phyloP scores from a whole-genome alignment of 2,329 filamentous ascomycete species.

The Epichloe hybrida region DNA sequence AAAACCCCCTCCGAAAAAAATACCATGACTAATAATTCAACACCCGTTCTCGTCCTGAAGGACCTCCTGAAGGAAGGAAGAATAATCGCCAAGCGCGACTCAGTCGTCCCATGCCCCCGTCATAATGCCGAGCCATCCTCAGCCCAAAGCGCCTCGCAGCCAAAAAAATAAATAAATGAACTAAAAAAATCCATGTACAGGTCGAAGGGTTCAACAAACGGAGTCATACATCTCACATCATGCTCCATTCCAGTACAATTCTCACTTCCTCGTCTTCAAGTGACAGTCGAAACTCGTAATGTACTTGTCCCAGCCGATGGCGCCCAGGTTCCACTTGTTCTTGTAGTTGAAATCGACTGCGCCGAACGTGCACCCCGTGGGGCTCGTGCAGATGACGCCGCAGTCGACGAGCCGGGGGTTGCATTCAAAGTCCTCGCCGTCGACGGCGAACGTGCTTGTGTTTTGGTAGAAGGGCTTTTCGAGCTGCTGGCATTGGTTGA shows the following conservation, averaged over 20 bases:
- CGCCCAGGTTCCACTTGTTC: slow-evolving; percentile 33
- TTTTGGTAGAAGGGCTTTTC: slow-evolving; percentile 25
- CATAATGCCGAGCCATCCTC: slow-evolving; percentile 1
- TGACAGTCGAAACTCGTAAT: slow-evolving; percentile 23
- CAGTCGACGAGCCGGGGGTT: slow-evolving; percentile 28
- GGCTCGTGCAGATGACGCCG: slow-evolving; percentile 31
- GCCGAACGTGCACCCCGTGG: slow-evolving; percentile 39
- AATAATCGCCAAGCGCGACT: too few relatives aligned
- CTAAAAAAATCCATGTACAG: neutral
- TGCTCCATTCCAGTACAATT: neutral
- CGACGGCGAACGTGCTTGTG: slow-evolving; percentile 35
- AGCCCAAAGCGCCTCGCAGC: neutral
- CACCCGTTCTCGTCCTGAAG: neutral
- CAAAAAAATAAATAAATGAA: too few relatives aligned
- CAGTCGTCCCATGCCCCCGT: too few relatives aligned
- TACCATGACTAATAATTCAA: too few relatives aligned
- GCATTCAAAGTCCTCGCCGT: slow-evolving; percentile 35
- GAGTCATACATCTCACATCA: neutral
- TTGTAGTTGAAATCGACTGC: slow-evolving; percentile 30
- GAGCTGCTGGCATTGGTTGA: slow-evolving; percentile 34
- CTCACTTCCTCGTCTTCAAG: neutral
- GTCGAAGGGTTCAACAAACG: neutral
- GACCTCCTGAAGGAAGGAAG: neutral
- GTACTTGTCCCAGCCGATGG: slow-evolving; percentile 30
- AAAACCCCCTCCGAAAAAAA: too few relatives aligned